Conservation (phyloP, 441 rosid species). For the Populus hybrid region DNA sequence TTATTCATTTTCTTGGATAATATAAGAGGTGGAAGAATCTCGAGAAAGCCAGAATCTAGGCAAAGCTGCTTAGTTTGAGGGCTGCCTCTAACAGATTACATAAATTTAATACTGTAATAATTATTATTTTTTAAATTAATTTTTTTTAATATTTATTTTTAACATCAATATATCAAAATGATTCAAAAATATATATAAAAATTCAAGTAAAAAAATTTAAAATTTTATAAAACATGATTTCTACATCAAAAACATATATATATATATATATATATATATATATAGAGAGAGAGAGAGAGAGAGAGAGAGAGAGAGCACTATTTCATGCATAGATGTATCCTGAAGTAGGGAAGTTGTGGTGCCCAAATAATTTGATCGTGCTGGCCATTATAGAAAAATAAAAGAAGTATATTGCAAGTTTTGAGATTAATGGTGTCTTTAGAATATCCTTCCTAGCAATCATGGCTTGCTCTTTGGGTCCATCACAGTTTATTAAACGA, state of each 20-base stretch:
- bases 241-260: too few species aligned
- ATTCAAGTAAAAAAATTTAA: too few species aligned
- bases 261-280: too few species aligned
- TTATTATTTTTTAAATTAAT: too few species aligned
- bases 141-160: too few species aligned
- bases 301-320: too few species aligned
- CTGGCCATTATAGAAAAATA: background rate
- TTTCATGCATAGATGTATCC: too few species aligned
- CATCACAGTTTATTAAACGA: background rate
- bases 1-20: background rate
- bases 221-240: too few species aligned
- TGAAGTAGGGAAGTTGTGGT: background rate
- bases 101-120: too few species aligned
- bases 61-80: background rate
- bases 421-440: background rate
- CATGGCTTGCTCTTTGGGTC: background rate
- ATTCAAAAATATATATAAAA: too few species aligned
- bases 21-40: background rate
- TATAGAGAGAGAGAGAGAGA: too few species aligned
- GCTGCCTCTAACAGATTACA: too few species aligned
- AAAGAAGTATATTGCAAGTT: background rate
- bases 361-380: background rate
- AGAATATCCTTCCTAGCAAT: background rate
- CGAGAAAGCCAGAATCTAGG: background rate
- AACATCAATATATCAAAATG: fast-evolving